These are phyloP conservation scores for Acanthamoeba triangularis DNA, from an alignment of 208 protist genomes.

Conservation along the genomic window DNA sequence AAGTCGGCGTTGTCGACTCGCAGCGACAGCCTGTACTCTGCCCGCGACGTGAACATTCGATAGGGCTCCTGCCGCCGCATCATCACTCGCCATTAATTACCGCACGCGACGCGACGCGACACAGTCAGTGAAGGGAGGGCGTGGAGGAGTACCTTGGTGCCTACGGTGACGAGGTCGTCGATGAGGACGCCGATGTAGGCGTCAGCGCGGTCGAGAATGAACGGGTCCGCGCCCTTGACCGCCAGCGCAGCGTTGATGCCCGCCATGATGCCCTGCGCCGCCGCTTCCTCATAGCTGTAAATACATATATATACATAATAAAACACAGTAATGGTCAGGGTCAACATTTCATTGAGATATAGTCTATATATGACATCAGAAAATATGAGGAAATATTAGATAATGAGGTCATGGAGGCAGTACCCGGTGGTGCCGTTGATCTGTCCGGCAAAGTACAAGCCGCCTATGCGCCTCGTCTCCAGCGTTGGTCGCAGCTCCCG, in stretches of 20 bases:
- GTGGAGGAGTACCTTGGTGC: slow-evolving; percentile 78
- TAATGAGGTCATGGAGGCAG: slow-evolving; percentile 50
- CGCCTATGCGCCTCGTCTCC: slow-evolving; percentile 88
- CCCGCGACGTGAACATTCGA: slow-evolving; percentile 89
- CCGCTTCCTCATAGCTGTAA: slow-evolving; percentile 91
- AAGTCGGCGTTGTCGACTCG: slow-evolving; percentile 89
- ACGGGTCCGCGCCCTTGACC: background rate
- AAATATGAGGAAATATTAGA: too few species aligned
- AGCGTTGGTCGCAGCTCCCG: slow-evolving; percentile 84
- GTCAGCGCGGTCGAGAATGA: slow-evolving; percentile 87
- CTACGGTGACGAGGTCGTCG: slow-evolving; percentile 91
- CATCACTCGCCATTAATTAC: background rate
- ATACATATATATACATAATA: background rate
- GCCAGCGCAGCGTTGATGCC: slow-evolving; percentile 90
- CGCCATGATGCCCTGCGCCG: slow-evolving; percentile 90
- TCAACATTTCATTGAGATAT: background rate
- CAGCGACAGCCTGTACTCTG: slow-evolving; percentile 91
- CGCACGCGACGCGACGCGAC: too few species aligned
- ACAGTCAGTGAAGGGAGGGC: background rate
- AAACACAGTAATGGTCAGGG: too few species aligned
- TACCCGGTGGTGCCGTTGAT: slow-evolving; percentile 93
- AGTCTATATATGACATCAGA: background rate
- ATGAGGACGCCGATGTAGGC: slow-evolving; percentile 91
- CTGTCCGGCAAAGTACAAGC: slow-evolving; percentile 93
- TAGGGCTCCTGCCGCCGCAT: slow-evolving; percentile 88